These are phyloP conservation scores for Pythium pyrilobum DNA, from an alignment of 352 stramenopile genomes.

Conservation along the genomic window DNA sequence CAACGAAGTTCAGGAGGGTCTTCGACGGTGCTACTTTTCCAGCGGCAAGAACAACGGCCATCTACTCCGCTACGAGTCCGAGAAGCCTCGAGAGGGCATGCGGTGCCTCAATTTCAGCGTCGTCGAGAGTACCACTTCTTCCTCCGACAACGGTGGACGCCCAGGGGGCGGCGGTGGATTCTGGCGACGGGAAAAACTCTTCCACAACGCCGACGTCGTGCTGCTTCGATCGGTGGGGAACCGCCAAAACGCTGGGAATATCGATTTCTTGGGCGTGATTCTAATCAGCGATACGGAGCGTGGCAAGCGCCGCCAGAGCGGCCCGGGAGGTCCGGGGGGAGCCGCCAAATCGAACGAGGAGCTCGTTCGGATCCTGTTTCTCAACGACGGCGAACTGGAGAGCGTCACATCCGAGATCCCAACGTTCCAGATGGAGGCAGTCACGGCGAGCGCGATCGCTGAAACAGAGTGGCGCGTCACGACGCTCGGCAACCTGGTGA, in stretches of 20 bases:
- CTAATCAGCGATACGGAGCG: slow-evolving; percentile 73
- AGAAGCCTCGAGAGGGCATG: slow-evolving; percentile 80
- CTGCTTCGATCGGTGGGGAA: slow-evolving; percentile 40
- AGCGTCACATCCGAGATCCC: slow-evolving; percentile 51
- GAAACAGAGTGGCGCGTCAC: slow-evolving; percentile 78
- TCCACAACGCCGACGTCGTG: slow-evolving; percentile 77
- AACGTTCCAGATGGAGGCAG: slow-evolving; percentile 55
- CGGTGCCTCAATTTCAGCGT: slow-evolving; percentile 72
- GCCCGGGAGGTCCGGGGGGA: not conserved
- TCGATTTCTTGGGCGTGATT: slow-evolving; percentile 69
- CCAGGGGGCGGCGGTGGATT: slow-evolving; percentile 24
- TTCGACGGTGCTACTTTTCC: slow-evolving; percentile 38
- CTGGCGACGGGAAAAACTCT: slow-evolving; percentile 41
- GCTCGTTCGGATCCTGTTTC: slow-evolving; percentile 63
- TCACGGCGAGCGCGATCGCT: slow-evolving; percentile 56
- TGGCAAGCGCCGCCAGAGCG: slow-evolving; percentile 33
- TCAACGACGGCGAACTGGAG: slow-evolving; percentile 78
- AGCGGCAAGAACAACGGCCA: slow-evolving; percentile 37
- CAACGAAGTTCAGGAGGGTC: slow-evolving; percentile 70
- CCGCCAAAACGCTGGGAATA: slow-evolving; percentile 30
- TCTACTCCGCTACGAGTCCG: slow-evolving; percentile 69
- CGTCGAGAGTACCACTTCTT: slow-evolving; percentile 38
- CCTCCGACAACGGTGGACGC: slow-evolving; percentile 1
- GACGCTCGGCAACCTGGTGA: slow-evolving; percentile 75
- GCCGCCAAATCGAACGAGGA: slow-evolving; percentile 51